A percentile compares a stretch with the other conserved stretches of the same genome.
These are phyloP conservation scores for Cairneyella variabilis DNA, from an alignment of 495 filamentous ascomycete genomes.

Conservation along the genomic window DNA sequence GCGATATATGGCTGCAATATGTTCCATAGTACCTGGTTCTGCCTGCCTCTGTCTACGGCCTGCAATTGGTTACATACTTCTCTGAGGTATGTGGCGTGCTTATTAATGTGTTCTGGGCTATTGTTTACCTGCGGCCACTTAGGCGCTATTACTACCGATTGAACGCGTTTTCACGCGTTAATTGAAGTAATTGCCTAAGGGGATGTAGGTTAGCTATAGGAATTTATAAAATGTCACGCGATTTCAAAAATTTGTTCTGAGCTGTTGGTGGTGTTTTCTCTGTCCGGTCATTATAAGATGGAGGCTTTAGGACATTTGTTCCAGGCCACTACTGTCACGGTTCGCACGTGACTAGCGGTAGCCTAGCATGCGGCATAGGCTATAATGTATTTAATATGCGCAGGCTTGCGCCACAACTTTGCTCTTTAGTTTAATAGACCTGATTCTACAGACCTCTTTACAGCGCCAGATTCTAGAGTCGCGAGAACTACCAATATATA, in stretches of 20 bases:
- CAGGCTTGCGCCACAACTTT: no score
- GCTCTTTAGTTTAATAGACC: no score
- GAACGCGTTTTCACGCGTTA: slow-evolving; percentile 9
- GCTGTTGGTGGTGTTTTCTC: slow-evolving; percentile 10
- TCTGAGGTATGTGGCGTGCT: slow-evolving; percentile 12
- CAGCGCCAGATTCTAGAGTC: no score
- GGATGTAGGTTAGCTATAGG: background rate
- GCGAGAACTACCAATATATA: no score
- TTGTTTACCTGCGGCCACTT: slow-evolving; percentile 7
- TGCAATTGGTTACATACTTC: slow-evolving; percentile 12
- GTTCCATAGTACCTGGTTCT: slow-evolving; percentile 10
- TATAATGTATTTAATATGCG: no score
- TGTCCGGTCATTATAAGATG: no score
- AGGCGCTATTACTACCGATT: slow-evolving; percentile 7
- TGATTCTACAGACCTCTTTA: no score
- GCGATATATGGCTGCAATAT: slow-evolving; percentile 8
- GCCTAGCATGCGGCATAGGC: no score
- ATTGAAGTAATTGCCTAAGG: background rate
- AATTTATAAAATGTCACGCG: slow-evolving; percentile 9
- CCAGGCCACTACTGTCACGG: no score
- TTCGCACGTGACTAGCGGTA: no score
- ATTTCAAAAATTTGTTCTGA: slow-evolving; percentile 13
- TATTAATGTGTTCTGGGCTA: slow-evolving; percentile 3
- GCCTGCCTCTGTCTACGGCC: slow-evolving; percentile 4
- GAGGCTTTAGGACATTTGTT: no score